phyloP scores from a whole-genome alignment of 202 grass and related monocot genomes.

The Hordeum pubiflorum region DNA sequence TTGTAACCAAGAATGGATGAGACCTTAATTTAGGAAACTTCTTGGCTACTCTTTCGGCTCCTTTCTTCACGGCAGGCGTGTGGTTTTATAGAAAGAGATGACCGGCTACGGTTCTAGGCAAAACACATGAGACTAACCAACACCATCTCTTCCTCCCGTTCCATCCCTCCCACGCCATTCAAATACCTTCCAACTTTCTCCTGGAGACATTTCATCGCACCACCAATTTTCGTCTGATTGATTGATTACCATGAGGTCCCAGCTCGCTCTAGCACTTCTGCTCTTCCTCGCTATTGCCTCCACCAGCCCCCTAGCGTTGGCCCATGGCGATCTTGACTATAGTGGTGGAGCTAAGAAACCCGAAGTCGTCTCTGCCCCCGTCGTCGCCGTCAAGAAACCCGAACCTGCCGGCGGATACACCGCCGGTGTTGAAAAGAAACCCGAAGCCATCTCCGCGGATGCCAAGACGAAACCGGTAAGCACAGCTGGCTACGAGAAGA shows the following conservation, averaged over 20 bases:
- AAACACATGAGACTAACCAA: background rate
- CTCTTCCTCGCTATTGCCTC: background rate
- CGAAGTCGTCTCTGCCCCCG: background rate
- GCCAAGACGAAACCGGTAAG: background rate
- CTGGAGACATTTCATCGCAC: background rate
- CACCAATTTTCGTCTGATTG: background rate
- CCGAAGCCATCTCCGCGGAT: background rate
- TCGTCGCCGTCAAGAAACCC: no score
- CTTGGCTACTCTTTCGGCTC: background rate
- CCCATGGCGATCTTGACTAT: background rate
- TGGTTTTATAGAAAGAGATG: background rate
- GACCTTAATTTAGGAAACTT: background rate
- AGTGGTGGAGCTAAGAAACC: background rate
- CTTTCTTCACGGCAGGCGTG: background rate
- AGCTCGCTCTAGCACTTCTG: background rate
- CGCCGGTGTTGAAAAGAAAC: background rate
- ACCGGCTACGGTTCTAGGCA: slow-evolving; percentile 9
- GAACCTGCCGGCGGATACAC: background rate
- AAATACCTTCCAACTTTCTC: slow-evolving; percentile 3
- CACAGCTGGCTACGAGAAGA: background rate
- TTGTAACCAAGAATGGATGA: background rate
- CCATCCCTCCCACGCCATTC: slow-evolving; percentile 1
- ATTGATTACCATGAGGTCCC: background rate
- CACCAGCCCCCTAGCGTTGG: background rate
- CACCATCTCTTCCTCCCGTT: slow-evolving; percentile 12